Base-by-base conservation (phyloP, 176 grass and related monocot species). In the Alopecurus myosuroides region DNA sequence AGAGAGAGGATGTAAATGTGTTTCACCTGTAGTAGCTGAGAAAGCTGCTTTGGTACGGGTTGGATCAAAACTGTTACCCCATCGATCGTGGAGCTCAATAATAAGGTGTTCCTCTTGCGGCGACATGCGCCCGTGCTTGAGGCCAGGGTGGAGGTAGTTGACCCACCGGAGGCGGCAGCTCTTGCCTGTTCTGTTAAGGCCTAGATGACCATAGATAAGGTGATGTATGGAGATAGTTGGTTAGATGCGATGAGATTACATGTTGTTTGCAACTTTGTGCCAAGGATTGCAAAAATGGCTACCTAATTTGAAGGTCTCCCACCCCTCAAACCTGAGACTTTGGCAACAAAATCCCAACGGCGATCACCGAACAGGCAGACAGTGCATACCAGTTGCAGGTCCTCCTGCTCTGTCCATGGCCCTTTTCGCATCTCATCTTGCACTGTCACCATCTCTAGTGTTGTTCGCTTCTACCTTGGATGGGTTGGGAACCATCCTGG, bases 311-410 rank as follows among this genome's bases (percentile, higher is more conserved):
- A 3, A 81, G 77, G 88, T 90, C 70, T n/a, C 94, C 91, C 88
- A 93, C 94, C 94, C 92, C 94, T 97, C 94, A 97, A 97, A 97
- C 94, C 94, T 97, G 94, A 97, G 82, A 97, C 94, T 93, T 91
- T 79, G 89, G 94, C 94, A 89, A 97, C 86, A 87, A 97, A 97
- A 93, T 97, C 94, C 94, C 94, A 97, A 84, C 94, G 94, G 61
- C 89, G 94, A 85, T 97, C 94, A 80, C 94, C 94, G 79, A 94
- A 94, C 56, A 97, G 90, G 82, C 94, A 86, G 77, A 94, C 94
- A 66, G 92, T 89, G 94, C 89, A 92, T 94, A 90, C 89, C 85
- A 97, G 89, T 82, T 94, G 94, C 89, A 89, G 70, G 91, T 94
- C 94, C 85, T 97, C 94, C 82, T 97, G 85, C 82, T 97, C 91